Percentiles rank a stretch among this genome's conserved stretches.
Conservation (phyloP, 2,329 filamentous ascomycete species). For the Exophiala aquamarina region DNA sequence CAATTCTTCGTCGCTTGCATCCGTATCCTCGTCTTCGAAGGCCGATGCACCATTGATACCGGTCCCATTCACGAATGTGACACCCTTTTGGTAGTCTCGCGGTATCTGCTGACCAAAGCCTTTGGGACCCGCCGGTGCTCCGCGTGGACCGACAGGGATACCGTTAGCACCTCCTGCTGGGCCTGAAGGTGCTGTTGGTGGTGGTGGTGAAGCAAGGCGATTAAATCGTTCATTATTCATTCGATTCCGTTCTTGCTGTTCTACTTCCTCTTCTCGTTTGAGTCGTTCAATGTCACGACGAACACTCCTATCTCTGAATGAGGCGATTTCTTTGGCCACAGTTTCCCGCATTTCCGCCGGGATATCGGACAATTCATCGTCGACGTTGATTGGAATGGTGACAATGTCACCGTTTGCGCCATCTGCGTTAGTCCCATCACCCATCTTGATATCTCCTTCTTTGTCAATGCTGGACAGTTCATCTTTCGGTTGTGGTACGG, state of each 20-base stretch:
- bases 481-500: constrained; percentile 46
- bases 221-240: constrained; percentile 63
- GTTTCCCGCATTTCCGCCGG: constrained; percentile 94
- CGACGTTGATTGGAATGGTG: constrained; percentile 80
- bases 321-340: constrained; percentile 88
- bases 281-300: constrained; percentile 85
- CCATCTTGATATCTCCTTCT: constrained; percentile 69
- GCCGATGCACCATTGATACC: constrained; percentile 59
- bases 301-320: constrained; percentile 89
- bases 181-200: constrained; percentile 60
- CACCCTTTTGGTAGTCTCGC: constrained; percentile 72
- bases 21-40: constrained; percentile 80
- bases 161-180: constrained; percentile 67
- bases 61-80: constrained; percentile 80
- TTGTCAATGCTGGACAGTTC: constrained; percentile 53
- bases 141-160: constrained; percentile 72
- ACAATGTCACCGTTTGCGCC: constrained; percentile 65
- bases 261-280: constrained; percentile 86
- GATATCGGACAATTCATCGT: constrained; percentile 94
- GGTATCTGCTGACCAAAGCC: constrained; percentile 63
- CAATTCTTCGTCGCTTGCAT: constrained; percentile 83
- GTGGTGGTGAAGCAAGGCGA: constrained; percentile 70
- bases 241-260: constrained; percentile 76
- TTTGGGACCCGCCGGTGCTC: constrained; percentile 72
- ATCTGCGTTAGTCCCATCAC: constrained; percentile 51